Evolutionary conservation across 2,329 filamentous ascomycete species (phyloP).

Genomic region (Celoporthe dispersa): DNA sequence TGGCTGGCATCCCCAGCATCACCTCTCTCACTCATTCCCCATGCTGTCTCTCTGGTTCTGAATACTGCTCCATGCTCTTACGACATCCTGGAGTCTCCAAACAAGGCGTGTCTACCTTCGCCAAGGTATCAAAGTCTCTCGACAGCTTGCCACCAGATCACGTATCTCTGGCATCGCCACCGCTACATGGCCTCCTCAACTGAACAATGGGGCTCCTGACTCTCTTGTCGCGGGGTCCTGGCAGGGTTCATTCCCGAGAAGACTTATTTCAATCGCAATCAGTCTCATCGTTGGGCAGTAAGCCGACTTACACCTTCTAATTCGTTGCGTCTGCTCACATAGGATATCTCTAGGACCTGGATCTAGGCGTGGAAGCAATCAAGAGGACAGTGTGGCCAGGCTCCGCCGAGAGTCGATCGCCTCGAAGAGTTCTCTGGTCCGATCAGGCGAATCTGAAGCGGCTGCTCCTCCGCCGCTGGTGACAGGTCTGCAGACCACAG

Average conservation of each 20-base stretch:
- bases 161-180: background rate
- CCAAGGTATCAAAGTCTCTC: background rate
- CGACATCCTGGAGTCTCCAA: background rate
- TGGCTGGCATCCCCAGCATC: background rate
- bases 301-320: background rate
- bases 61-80: background rate
- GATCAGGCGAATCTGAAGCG: conserved; percentile 24
- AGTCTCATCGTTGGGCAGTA: conserved; percentile 13
- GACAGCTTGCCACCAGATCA: background rate
- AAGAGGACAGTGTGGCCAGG: conserved; percentile 22
- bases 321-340: conserved; percentile 7
- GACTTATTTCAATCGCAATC: background rate
- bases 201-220: conserved; percentile 42
- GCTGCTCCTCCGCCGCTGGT: conserved; percentile 34
- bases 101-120: background rate
- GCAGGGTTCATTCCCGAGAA: conserved; percentile 26
- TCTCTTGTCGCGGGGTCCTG: conserved; percentile 40
- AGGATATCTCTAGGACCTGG: background rate
- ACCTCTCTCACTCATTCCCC: background rate
- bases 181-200: conserved; percentile 17
- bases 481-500: conserved; percentile 18
- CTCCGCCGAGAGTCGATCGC: background rate
- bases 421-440: conserved; percentile 30
- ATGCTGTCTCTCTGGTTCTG: background rate
- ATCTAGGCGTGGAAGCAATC: conserved; percentile 31